Conservation (phyloP, 257 asterid genomes). For the Petunia secreta region DNA sequence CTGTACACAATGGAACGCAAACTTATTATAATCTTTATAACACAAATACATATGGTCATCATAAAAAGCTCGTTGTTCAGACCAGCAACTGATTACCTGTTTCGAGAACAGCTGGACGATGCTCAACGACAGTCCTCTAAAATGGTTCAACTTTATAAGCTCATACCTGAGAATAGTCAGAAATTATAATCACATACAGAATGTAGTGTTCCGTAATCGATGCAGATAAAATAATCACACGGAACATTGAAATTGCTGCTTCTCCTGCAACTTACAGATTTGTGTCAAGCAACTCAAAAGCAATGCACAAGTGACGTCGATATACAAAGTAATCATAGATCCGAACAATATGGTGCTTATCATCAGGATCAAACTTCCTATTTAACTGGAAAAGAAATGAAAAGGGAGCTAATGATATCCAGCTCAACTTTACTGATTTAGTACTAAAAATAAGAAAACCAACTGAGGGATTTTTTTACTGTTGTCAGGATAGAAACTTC, state of each 20-base stretch:
- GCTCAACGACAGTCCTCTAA: conserved; percentile 91
- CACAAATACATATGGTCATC: not conserved
- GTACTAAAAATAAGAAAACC: conserved; percentile 33
- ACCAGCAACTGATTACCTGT: conserved; percentile 63
- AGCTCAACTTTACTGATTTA: conserved; percentile 26
- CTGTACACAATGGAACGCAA: conserved; percentile 41
- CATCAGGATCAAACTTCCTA: conserved; percentile 98
- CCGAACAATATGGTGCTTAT: conserved; percentile 97
- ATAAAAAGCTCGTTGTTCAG: conserved; percentile 10
- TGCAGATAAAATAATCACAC: not conserved
- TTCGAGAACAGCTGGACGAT: conserved; percentile 94
- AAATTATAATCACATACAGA: conserved; percentile 20
- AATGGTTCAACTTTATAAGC: conserved; percentile 89
- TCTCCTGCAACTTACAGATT: conserved; percentile 76
- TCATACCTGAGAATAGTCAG: conserved; percentile 69
- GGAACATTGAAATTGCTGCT: conserved; percentile 18
- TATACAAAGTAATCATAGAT: conserved; percentile 87
- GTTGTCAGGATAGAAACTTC: conserved; percentile 93
- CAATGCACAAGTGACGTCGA: conserved; percentile 91
- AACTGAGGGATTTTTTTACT: conserved; percentile 51
- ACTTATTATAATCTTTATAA: conserved; percentile 30
- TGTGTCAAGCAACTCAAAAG: conserved; percentile 91
- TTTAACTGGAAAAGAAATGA: conserved; percentile 61
- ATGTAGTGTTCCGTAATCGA: not conserved
- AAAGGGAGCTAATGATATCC: conserved; percentile 26